Evolutionary conservation across 1,139 yeast genomes (phyloP).

Genomic region (Yamadazyma siamensis): DNA sequence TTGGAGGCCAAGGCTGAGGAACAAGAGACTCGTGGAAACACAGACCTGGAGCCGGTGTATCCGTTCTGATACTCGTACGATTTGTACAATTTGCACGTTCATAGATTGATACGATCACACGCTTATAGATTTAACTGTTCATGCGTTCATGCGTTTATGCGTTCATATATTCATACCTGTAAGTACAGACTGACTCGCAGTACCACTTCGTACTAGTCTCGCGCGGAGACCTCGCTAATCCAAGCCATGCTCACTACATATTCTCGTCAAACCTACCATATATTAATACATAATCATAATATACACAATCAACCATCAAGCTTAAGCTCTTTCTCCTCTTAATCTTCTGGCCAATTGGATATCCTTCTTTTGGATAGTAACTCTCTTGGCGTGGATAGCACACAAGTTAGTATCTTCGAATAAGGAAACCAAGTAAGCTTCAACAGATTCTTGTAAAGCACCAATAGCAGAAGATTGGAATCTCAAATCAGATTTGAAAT

Average conservation of each 20-base stretch:
- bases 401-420: constrained; percentile 98
- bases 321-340: constrained; percentile 90
- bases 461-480: constrained; percentile 99
- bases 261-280: constrained; percentile 8
- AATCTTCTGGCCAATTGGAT: constrained; percentile 98
- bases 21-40: constrained; percentile 45
- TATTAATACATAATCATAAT: constrained; percentile 18
- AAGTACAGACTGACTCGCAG: too few species aligned
- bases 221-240: too few species aligned
- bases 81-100: neutral
- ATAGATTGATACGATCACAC: too few species aligned
- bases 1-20: constrained; percentile 47
- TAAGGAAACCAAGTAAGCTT: constrained; percentile 88
- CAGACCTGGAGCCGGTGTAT: neutral
- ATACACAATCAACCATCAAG: constrained; percentile 13
- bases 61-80: neutral
- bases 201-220: too few species aligned
- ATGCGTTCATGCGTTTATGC: too few species aligned
- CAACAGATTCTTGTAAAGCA: constrained; percentile 98
- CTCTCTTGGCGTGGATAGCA: constrained; percentile 99
- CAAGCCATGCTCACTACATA: too few species aligned
- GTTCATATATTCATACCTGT: too few species aligned
- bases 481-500: constrained; percentile 96
- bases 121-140: too few species aligned
- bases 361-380: constrained; percentile 98